Conservation (phyloP, 2,329 filamentous ascomycete species). For the Falciphora oryzae region DNA sequence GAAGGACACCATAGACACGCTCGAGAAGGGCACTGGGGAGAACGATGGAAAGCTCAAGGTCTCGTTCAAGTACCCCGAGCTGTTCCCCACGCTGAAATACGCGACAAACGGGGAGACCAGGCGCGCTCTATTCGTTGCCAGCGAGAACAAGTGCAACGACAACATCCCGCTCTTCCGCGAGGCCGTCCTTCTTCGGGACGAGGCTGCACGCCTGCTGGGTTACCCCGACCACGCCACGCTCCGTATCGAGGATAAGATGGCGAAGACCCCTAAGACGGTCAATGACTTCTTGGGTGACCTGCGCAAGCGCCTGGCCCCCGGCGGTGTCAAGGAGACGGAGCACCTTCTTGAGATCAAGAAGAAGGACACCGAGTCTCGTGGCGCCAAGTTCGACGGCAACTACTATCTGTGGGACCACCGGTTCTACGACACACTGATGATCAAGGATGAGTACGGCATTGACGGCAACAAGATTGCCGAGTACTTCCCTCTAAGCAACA, state of each 20-base stretch:
- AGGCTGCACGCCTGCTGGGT: constrained; percentile 69
- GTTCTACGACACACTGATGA: constrained; percentile 74
- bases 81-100: constrained; percentile 74
- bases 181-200: constrained; percentile 67
- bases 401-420: constrained; percentile 82
- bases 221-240: constrained; percentile 74
- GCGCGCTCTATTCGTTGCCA: constrained; percentile 63
- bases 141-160: constrained; percentile 62
- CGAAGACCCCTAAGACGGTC: constrained; percentile 67
- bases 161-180: constrained; percentile 62
- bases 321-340: constrained; percentile 63
- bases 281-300: constrained; percentile 68
- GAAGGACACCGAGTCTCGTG: constrained; percentile 56
- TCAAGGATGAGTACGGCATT: constrained; percentile 73
- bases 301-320: constrained; percentile 58
- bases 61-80: constrained; percentile 78
- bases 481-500: constrained; percentile 73
- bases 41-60: constrained; percentile 68
- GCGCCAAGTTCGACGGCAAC: constrained; percentile 55
- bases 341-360: constrained; percentile 72
- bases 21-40: constrained; percentile 67
- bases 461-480: constrained; percentile 76
- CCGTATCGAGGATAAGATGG: constrained; percentile 79
- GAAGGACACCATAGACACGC: constrained; percentile 56
- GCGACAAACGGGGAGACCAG: constrained; percentile 64